Conservation (phyloP, 345 rosid species). For the Citropsis articulata region DNA sequence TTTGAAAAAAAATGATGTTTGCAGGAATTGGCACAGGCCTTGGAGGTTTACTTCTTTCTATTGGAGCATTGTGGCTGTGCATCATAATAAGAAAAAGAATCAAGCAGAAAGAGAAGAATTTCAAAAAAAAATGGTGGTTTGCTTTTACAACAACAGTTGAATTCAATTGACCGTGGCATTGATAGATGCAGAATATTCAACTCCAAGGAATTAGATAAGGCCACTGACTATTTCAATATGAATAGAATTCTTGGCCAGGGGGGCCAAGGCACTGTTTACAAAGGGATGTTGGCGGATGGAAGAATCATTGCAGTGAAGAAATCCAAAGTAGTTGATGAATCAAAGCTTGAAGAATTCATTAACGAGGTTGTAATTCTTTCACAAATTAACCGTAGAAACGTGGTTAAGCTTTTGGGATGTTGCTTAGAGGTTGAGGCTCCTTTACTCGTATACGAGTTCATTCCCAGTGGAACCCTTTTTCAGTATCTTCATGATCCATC, state of each 20-base stretch:
- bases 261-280: constrained; percentile 12
- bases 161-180: not conserved
- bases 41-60: not conserved
- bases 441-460: not conserved
- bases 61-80: not conserved
- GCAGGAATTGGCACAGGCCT: not conserved
- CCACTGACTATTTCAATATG: constrained; percentile 8
- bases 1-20: not conserved
- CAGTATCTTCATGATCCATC: not conserved
- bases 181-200: constrained; percentile 2
- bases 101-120: not conserved
- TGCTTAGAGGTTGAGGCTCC: not conserved
- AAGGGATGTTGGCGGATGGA: constrained; percentile 8
- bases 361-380: constrained; percentile 13
- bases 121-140: constrained; percentile 4
- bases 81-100: not conserved
- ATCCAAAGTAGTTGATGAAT: constrained; percentile 1
- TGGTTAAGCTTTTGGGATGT: constrained; percentile 11
- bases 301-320: constrained; percentile 13
- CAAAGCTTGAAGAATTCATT: constrained; percentile 10
- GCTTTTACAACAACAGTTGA: constrained; percentile 1
- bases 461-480: constrained; percentile 5
- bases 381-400: constrained; percentile 4
- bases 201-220: constrained; percentile 4
- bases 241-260: constrained; percentile 12